Percentiles rank a stretch among this genome's conserved stretches.
Conservation (phyloP, 2,329 filamentous ascomycete genomes). For the Zopfia rhizophila region DNA sequence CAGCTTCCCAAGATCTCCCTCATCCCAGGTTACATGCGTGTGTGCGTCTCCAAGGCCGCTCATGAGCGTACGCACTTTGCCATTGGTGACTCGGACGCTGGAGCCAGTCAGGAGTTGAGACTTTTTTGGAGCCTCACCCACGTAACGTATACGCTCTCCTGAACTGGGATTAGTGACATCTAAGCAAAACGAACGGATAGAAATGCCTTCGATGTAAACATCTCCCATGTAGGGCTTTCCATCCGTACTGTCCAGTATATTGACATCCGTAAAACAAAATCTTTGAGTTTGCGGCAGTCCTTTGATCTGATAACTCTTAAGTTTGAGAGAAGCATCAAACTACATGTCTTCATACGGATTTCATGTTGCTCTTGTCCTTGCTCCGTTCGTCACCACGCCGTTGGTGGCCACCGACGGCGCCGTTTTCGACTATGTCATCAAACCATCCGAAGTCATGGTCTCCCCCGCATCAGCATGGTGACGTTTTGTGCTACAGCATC, state of each 20-base stretch:
- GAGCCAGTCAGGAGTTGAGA: no score
- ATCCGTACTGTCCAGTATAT: conserved; percentile 55
- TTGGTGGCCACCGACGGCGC: no score
- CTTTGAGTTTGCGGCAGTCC: conserved; percentile 47
- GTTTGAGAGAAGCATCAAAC: no score
- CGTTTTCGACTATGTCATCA: no score
- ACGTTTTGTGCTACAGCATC: no score
- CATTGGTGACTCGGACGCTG: conserved; percentile 51
- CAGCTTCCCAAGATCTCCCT: conserved; percentile 54
- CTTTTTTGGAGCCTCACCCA: no score
- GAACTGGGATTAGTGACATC: background rate
- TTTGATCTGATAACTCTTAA: conserved; percentile 47
- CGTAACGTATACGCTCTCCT: no score
- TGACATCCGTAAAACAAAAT: conserved; percentile 53
- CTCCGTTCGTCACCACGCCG: no score
- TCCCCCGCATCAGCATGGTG: no score
- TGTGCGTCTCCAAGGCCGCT: conserved; percentile 62
- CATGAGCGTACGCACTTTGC: conserved; percentile 59
- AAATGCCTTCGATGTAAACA: conserved; percentile 52
- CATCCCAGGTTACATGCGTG: conserved; percentile 62
- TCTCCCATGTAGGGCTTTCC: conserved; percentile 51
- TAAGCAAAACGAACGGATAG: background rate
- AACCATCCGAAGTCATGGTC: no score
- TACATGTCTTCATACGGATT: no score
- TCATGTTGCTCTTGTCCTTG: no score